Percentiles rank a stretch among this genome's conserved stretches.
Evolutionary conservation across 345 rosid genomes (phyloP).

Genomic region (Limnanthes douglasii): DNA sequence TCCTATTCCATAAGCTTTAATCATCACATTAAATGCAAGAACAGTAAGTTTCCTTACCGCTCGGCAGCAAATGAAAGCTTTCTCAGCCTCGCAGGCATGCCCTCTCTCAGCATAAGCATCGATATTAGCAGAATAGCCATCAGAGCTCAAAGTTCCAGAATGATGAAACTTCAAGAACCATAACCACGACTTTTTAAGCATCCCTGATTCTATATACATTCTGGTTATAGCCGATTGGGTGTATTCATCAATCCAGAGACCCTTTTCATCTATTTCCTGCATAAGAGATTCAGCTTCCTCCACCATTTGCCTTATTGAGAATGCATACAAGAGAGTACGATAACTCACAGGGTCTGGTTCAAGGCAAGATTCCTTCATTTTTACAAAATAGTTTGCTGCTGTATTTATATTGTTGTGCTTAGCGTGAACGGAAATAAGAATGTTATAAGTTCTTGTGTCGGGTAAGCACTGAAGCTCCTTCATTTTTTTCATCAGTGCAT

Average conservation of each 20-base stretch:
- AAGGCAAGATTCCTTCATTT: slow-evolving; percentile 49
- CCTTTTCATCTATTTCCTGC: slow-evolving; percentile 47
- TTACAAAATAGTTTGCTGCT: slow-evolving; percentile 39
- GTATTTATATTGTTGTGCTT: slow-evolving; percentile 40
- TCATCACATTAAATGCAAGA: slow-evolving; percentile 67
- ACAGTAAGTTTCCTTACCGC: slow-evolving; percentile 40
- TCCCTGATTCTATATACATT: slow-evolving; percentile 66
- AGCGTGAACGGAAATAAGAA: slow-evolving; percentile 62
- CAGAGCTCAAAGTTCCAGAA: slow-evolving; percentile 49
- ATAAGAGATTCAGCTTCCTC: slow-evolving; percentile 54
- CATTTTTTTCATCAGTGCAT: slow-evolving; percentile 55
- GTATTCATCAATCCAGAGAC: slow-evolving; percentile 69
- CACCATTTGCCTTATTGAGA: slow-evolving; percentile 69
- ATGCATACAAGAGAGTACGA: slow-evolving; percentile 71
- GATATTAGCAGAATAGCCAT: slow-evolving; percentile 72
- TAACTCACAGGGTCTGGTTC: slow-evolving; percentile 77
- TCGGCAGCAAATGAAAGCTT: slow-evolving; percentile 40
- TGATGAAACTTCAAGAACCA: slow-evolving; percentile 75
- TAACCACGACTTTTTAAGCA: slow-evolving; percentile 68
- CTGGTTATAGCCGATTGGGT: slow-evolving; percentile 79
- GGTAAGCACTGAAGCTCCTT: slow-evolving; percentile 49
- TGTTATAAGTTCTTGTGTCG: slow-evolving; percentile 83
- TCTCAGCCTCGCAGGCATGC: slow-evolving; percentile 43
- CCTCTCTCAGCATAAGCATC: slow-evolving; percentile 79
- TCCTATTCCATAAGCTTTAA: slow-evolving; percentile 72